Percentiles rank a stretch among this genome's conserved stretches.
Evolutionary conservation across 371 early-diverging fungal species (phyloP).

Genomic region (Mucor saturninus): DNA sequence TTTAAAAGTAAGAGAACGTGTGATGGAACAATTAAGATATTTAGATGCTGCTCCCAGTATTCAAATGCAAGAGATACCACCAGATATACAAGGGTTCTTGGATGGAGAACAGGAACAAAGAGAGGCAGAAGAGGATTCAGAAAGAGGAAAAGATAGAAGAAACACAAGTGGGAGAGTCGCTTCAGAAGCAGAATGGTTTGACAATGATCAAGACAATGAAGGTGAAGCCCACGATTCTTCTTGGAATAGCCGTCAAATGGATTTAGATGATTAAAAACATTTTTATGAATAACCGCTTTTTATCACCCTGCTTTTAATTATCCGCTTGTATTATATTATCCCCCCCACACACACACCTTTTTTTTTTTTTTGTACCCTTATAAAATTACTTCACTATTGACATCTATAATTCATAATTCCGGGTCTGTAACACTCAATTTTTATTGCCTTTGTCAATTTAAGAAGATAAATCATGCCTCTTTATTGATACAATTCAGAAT

Average conservation of each 20-base stretch:
- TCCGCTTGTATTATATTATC: conserved; percentile 2
- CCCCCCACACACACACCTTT: too few relatives aligned
- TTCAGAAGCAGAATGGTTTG: conserved; percentile 47
- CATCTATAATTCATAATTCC: too few relatives aligned
- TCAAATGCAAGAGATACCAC: conserved; percentile 92
- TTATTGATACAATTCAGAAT: too few relatives aligned
- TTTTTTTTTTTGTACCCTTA: neutral
- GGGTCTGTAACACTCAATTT: too few relatives aligned
- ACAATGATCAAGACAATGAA: conserved; percentile 51
- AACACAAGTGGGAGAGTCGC: conserved; percentile 25
- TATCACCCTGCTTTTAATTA: neutral
- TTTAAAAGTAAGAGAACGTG: conserved; percentile 73
- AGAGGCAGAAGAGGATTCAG: conserved; percentile 61
- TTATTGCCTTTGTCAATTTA: too few relatives aligned
- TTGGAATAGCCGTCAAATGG: conserved; percentile 27
- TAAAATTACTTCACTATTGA: too few relatives aligned
- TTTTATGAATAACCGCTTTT: neutral
- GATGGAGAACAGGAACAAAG: conserved; percentile 63
- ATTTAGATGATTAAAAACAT: conserved; percentile 16
- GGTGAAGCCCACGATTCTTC: conserved; percentile 39
- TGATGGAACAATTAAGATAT: conserved; percentile 92
- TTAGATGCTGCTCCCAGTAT: conserved; percentile 95
- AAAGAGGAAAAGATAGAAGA: conserved; percentile 54
- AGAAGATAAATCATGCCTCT: too few relatives aligned
- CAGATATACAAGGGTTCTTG: conserved; percentile 79